Base-by-base conservation (phyloP, 306 rosid species). In the Comarum palustre region DNA sequence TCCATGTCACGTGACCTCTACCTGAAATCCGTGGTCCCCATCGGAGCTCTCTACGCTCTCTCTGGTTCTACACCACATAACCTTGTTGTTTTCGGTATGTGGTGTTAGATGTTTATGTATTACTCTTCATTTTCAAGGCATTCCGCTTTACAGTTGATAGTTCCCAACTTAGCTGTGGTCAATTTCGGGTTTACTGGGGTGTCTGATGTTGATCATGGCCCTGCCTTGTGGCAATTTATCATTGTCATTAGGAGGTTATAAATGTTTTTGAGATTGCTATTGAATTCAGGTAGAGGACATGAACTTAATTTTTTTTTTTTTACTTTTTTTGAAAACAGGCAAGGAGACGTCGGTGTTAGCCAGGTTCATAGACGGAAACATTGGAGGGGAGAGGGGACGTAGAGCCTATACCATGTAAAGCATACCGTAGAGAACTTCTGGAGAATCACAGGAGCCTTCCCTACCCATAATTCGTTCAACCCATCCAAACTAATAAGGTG, bases 31-130 rank as follows among this genome's bases (percentile, higher is more conserved):
- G 95, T 94, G 2, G 96, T 94, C 15, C 99, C 99, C 16, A 94
- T 94, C 77, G 99, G 99, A n/a, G 96, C 96, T 0, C 91, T 94
- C 25, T 94, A 94, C 66, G 87, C 99, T 0, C 91, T 94, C 32
- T 94, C 29, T 94, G 99, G 96, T 86, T 94, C n/a, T n/a, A n/a
- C n/a, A n/a, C n/a, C n/a, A n/a, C n/a, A n/a, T n/a, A n/a, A n/a
- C n/a, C n/a, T 67, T 73, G 8, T 46, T 78, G 43, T 58, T 66
- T 72, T 38, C 8, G 43, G 13, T 76, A 20, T 24, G 75, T 47
- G 72, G 75, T 76, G 61, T 69, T 36, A 69, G 64, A 47, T 60
- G 43, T 29, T 60, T 69, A 70, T 76, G 27, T 32, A 13, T 55
- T 50, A 48, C 65, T 64, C 39, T 55, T 38, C 42, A 61, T 47